Evolutionary conservation across 2,329 filamentous ascomycete genomes (phyloP).

Genomic region (Colletotrichum sp.): DNA sequence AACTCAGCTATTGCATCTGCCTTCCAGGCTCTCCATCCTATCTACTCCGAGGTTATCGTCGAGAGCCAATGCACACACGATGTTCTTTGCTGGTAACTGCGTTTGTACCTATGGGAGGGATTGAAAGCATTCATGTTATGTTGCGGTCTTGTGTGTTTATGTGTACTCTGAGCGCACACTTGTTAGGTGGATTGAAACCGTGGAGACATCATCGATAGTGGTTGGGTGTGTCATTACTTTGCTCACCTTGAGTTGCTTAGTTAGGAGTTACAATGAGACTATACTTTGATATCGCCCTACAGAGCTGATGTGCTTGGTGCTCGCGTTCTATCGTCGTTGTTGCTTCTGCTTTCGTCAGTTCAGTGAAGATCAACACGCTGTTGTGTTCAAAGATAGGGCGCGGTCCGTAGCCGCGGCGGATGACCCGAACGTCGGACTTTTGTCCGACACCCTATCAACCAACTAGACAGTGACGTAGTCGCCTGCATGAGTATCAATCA

Average conservation of each 20-base stretch:
- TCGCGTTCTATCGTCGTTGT: neutral
- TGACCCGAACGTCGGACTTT: neutral
- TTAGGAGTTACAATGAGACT: neutral
- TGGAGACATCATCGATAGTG: neutral
- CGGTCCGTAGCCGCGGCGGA: neutral
- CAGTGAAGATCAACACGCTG: neutral
- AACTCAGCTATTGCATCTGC: constrained; percentile 14
- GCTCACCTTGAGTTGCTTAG: neutral
- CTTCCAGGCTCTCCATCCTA: constrained; percentile 15
- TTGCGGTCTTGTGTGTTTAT: neutral
- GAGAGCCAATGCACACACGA: constrained; percentile 16
- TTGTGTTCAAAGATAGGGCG: neutral
- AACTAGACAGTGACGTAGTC: neutral
- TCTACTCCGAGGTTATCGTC: constrained; percentile 14
- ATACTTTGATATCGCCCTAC: neutral
- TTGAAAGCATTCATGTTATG: neutral
- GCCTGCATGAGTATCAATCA: neutral
- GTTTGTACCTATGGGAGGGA: neutral
- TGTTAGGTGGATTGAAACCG: neutral
- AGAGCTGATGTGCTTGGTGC: neutral
- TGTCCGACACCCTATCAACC: neutral
- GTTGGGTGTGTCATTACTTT: neutral
- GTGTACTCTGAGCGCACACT: neutral
- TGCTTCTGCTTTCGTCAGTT: neutral
- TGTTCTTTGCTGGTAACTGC: constrained; percentile 6